Evolutionary conservation across 2,329 filamentous ascomycete species (phyloP).

Genomic region (Penicillium sp.): DNA sequence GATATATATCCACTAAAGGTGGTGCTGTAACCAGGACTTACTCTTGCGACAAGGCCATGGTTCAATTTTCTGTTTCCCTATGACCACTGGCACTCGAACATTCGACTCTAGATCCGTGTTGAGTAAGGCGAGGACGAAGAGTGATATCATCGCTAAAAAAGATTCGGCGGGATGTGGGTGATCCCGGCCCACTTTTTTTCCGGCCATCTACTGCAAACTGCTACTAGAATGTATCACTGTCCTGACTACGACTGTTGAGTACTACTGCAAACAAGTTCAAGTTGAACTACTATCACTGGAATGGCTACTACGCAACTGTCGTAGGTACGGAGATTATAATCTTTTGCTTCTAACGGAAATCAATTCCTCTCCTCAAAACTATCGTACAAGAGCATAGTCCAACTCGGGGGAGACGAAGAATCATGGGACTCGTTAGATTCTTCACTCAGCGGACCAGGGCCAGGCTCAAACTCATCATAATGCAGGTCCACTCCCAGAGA

Average conservation of each 20-base stretch:
- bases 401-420: constrained; percentile 14
- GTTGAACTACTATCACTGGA: no score
- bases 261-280: no score
- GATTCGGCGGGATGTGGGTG: constrained; percentile 25
- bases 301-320: background rate
- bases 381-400: constrained; percentile 29
- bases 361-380: constrained; percentile 23
- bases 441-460: constrained; percentile 12
- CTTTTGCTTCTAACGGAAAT: constrained; percentile 1
- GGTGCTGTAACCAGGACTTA: constrained; percentile 23
- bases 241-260: no score
- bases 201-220: background rate
- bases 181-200: constrained; percentile 26
- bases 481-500: constrained; percentile 18
- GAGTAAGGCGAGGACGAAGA: background rate
- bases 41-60: constrained; percentile 33
- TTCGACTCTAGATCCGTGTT: background rate
- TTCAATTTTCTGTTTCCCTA: background rate
- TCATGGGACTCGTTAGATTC: constrained; percentile 10
- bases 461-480: constrained; percentile 19
- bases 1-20: background rate
- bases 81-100: background rate
- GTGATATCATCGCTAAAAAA: constrained; percentile 22
- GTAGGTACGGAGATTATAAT: background rate
- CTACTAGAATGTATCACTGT: no score